Conservation (phyloP, 2,329 filamentous ascomycete genomes). For the Aspergillus sp. region DNA sequence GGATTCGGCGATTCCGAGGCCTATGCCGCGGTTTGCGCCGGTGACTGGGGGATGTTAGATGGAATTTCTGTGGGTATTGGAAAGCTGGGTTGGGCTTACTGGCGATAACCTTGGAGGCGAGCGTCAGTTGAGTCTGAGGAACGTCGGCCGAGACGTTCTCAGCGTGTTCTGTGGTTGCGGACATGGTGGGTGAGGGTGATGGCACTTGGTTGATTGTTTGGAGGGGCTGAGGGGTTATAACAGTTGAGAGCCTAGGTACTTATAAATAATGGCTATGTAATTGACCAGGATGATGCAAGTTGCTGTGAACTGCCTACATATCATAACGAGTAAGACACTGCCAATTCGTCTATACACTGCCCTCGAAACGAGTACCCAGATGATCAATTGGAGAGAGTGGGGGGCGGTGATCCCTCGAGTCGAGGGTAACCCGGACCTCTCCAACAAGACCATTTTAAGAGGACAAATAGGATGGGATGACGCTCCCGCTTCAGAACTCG, state of each 20-base stretch:
- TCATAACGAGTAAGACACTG: background rate
- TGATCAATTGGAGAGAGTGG: background rate
- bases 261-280: background rate
- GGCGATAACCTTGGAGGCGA: slow-evolving; percentile 33
- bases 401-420: background rate
- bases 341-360: background rate
- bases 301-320: background rate
- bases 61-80: background rate
- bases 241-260: background rate
- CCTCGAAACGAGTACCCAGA: slow-evolving; percentile 2
- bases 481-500: background rate
- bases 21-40: slow-evolving; percentile 21
- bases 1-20: slow-evolving; percentile 49
- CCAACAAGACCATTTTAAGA: too few species aligned
- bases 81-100: slow-evolving; percentile 21
- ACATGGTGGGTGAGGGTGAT: background rate
- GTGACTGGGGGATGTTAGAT: slow-evolving; percentile 27
- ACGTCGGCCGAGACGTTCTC: background rate
- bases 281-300: background rate
- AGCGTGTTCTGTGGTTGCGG: background rate
- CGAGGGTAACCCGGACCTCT: background rate
- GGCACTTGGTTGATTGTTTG: background rate
- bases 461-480: background rate
- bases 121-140: slow-evolving; percentile 29
- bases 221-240: background rate